Evolutionary conservation across 2,329 filamentous ascomycete genomes (phyloP).

Genomic region (Dactylellina parvicollis): DNA sequence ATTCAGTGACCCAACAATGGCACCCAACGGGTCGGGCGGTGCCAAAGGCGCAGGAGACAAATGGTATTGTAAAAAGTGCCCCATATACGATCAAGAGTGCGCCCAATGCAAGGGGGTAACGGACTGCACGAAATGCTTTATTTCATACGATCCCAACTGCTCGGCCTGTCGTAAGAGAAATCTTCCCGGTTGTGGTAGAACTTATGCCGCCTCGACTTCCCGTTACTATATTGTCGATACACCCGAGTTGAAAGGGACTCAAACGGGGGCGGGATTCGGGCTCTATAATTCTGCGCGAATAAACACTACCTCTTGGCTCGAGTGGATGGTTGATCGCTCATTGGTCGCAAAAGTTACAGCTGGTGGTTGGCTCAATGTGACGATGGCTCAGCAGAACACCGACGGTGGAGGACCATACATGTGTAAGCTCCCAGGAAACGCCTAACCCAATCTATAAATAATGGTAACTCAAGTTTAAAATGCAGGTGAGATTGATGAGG

Average conservation of each 20-base stretch:
- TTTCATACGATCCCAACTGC: conserved; percentile 17
- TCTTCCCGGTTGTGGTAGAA: conserved; percentile 7
- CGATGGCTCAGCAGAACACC: conserved; percentile 29
- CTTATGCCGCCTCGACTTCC: neutral
- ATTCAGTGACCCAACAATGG: conserved; percentile 35
- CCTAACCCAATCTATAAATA: neutral
- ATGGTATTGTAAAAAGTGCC: conserved; percentile 22
- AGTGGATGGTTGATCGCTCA: conserved; percentile 11
- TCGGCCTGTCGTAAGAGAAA: conserved; percentile 11
- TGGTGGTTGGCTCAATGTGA: conserved; percentile 24
- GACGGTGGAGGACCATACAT: conserved; percentile 25
- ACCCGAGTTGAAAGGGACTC: neutral
- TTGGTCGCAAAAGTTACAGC: conserved; percentile 20
- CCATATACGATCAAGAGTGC: conserved; percentile 25
- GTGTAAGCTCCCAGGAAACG: neutral
- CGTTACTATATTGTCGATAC: conserved; percentile 10
- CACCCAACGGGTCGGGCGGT: conserved; percentile 12
- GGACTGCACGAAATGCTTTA: conserved; percentile 8
- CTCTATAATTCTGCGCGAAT: conserved; percentile 11
- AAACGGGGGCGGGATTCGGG: neutral
- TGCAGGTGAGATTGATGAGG: conserved; percentile 24
- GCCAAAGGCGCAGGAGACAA: conserved; percentile 11
- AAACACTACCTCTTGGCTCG: conserved; percentile 5
- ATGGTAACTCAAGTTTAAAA: too few relatives aligned
- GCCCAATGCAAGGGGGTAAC: neutral